Conservation (phyloP, 495 filamentous ascomycete genomes). For the Penicillium samsonianum region DNA sequence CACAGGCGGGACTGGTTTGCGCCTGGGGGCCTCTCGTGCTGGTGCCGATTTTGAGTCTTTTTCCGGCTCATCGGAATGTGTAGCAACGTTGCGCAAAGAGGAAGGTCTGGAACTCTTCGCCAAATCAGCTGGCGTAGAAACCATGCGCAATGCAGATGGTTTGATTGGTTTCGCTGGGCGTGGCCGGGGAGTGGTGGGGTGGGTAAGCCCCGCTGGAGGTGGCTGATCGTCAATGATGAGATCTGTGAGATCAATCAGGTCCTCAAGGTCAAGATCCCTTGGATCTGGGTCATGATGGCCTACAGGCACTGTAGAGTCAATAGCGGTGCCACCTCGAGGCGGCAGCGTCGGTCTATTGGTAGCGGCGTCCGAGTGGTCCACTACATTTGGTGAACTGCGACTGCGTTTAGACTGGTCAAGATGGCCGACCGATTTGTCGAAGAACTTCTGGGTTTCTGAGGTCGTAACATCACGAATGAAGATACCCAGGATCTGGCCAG, state of each 20-base stretch:
- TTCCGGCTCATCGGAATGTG: not conserved
- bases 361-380: conserved; percentile 29
- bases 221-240: conserved; percentile 42
- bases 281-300: conserved; percentile 18
- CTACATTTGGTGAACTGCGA: conserved; percentile 33
- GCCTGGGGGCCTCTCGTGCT: conserved; percentile 30
- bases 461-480: conserved; percentile 97
- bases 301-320: conserved; percentile 23
- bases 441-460: conserved; percentile 65
- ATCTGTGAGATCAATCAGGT: conserved; percentile 66
- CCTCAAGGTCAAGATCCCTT: conserved; percentile 48
- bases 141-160: conserved; percentile 61
- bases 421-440: conserved; percentile 65
- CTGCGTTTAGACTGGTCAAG: conserved; percentile 27
- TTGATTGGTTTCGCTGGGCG: conserved; percentile 67
- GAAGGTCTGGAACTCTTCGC: conserved; percentile 7
- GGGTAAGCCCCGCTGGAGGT: conserved; percentile 11
- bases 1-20: conserved; percentile 47
- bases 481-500: conserved; percentile 75
- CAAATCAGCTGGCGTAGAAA: conserved; percentile 23
- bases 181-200: conserved; percentile 26
- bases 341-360: conserved; percentile 39
- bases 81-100: conserved; percentile 4
- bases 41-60: conserved; percentile 5
- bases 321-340: conserved; percentile 25